Base-by-base conservation (phyloP, 1,139 yeast species). In the Sugiyamaella pinicola region DNA sequence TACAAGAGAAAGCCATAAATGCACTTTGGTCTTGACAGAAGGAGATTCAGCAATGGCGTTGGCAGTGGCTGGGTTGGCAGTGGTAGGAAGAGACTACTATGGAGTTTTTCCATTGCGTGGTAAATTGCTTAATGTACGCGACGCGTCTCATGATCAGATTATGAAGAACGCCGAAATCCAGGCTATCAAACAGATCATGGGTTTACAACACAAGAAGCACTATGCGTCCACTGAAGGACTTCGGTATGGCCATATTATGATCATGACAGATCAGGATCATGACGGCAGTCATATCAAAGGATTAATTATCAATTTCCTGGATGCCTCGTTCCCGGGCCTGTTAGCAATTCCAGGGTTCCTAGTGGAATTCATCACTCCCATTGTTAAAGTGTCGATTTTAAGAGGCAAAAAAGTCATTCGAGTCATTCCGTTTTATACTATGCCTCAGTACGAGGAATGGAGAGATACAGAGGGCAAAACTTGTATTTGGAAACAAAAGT, bases 251-350 rank as follows among this genome's bases (percentile, higher is more conserved):
- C 96, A 90, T 69, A 81, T 95, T 49, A 93, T 95, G 98, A 90
- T 95, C 66, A 95, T 95, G 99, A 90, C 99, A 4, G 99, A 95
- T 87, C 99, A 95, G 73, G 99, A 95, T 87, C 96, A 91, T 65
- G 99, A 95, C 78, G 99, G 99, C 55, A 87, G 96, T 18, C 99
- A 95, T 75, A 95, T 95, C 67, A 95, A 95, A 69, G 99, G 99
- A 59, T 79, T 95, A 63, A 82, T 95, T 58, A 95, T 95, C 65
- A 95, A 95, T 69, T 95, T 93, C 67, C 74, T 95, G 56, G 98
- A 93, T 69, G 81, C 95, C 4, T 87, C 96, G 44, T 95, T 95
- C 74, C 99, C 99, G 0, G 99, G 98, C 1, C 75, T 95, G 59
- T 76, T 95, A 41, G 87, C 86, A 57, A 80, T 93, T 49, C 97